Evolutionary conservation across 192 early-diverging fungal genomes (phyloP).

Genomic region (Backusella macrospora): DNA sequence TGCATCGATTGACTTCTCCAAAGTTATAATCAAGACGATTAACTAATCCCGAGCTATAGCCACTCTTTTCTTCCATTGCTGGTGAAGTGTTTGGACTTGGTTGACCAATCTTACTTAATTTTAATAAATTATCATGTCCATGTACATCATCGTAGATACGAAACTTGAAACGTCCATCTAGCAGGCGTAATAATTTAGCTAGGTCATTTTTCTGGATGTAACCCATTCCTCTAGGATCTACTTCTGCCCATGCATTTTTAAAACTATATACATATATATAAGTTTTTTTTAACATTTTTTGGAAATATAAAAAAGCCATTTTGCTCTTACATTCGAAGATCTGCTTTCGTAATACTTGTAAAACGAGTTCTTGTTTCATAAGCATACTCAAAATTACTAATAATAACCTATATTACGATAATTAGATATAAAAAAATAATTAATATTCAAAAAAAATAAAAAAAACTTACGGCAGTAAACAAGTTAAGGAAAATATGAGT

Average conservation of each 20-base stretch:
- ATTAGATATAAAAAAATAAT: neutral
- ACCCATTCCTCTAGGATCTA: conserved; percentile 35
- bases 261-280: conserved; percentile 23
- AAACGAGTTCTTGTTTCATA: conserved; percentile 40
- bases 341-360: conserved; percentile 35
- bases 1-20: conserved; percentile 18
- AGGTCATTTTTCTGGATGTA: conserved; percentile 33
- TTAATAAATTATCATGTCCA: neutral
- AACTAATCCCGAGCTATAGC: neutral
- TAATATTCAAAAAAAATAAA: neutral
- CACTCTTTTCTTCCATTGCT: conserved; percentile 2
- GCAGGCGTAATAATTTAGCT: conserved; percentile 7
- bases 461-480: conserved; percentile 54
- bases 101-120: neutral
- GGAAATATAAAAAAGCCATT: neutral
- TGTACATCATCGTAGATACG: conserved; percentile 32
- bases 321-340: conserved; percentile 35
- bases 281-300: neutral
- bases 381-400: conserved; percentile 43
- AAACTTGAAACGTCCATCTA: conserved; percentile 25
- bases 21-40: neutral
- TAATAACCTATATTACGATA: conserved; percentile 29
- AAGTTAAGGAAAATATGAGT: conserved; percentile 63
- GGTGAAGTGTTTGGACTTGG: neutral
- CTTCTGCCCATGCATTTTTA: conserved; percentile 41